phyloP scores from a whole-genome alignment of 306 rosid species.

The Quillaja saponaria region DNA sequence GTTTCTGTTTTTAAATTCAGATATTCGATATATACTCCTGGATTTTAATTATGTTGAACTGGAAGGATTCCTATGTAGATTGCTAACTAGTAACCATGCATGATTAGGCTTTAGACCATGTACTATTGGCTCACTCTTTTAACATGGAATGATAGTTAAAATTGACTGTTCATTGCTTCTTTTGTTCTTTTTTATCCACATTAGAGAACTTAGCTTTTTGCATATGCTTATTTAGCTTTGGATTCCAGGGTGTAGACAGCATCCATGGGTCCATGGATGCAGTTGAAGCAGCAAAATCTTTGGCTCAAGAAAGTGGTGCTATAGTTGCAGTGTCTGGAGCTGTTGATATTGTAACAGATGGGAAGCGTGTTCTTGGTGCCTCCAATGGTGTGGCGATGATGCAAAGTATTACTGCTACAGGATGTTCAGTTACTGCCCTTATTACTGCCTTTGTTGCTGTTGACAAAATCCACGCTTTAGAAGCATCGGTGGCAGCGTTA shows the following conservation, averaged over 20 bases:
- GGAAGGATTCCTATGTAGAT: too few relatives aligned
- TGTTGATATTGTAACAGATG: slow-evolving; percentile 76
- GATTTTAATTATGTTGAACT: too few relatives aligned
- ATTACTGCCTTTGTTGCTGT: slow-evolving; percentile 84
- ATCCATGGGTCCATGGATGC: slow-evolving; percentile 78
- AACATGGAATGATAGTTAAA: too few relatives aligned
- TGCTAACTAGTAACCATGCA: too few relatives aligned
- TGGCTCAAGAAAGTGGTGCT: slow-evolving; percentile 71
- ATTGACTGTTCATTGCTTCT: too few relatives aligned
- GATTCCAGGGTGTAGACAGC: slow-evolving; percentile 73
- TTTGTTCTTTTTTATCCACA: too few relatives aligned
- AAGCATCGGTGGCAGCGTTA: slow-evolving; percentile 63
- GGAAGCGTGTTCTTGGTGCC: slow-evolving; percentile 71
- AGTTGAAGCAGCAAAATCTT: slow-evolving; percentile 68
- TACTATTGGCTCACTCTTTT: too few relatives aligned
- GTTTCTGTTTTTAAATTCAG: too few relatives aligned
- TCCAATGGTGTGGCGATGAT: slow-evolving; percentile 84
- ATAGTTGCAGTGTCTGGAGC: slow-evolving; percentile 89
- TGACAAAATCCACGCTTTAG: slow-evolving; percentile 62
- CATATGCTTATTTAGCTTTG: slow-evolving; percentile 23
- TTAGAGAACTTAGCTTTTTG: slow-evolving; percentile 15
- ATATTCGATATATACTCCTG: too few relatives aligned
- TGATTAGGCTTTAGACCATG: too few relatives aligned
- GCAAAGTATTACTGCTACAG: slow-evolving; percentile 88
- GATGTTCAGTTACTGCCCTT: slow-evolving; percentile 88